Evolutionary conservation across 164 flowering plant species (phyloP).

Genomic region (Berberis thunbergii): DNA sequence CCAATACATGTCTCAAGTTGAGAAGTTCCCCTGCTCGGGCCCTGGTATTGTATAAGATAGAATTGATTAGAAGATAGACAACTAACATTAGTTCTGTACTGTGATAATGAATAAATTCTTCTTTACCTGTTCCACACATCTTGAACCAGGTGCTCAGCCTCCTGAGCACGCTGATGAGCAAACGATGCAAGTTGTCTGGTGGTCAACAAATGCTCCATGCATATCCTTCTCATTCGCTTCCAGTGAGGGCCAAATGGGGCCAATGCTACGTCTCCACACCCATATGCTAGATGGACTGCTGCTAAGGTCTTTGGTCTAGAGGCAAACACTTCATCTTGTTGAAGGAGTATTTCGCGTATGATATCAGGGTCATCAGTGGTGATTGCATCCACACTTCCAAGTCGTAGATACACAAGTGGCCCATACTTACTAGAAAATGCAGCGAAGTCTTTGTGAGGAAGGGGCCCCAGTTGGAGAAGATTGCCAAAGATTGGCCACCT

Average conservation of each 20-base stretch:
- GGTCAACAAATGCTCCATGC: slow-evolving; percentile 84
- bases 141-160: slow-evolving; percentile 67
- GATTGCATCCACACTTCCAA: slow-evolving; percentile 78
- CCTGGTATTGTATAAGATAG: not conserved
- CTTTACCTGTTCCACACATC: slow-evolving; percentile 33
- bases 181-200: slow-evolving; percentile 74
- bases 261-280: slow-evolving; percentile 82
- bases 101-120: too few species aligned
- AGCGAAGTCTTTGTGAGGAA: slow-evolving; percentile 78
- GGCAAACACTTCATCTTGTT: slow-evolving; percentile 80
- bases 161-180: slow-evolving; percentile 56
- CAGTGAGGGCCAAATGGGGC: slow-evolving; percentile 88
- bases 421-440: slow-evolving; percentile 61
- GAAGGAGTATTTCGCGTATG: slow-evolving; percentile 69
- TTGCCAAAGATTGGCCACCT: slow-evolving; percentile 88
- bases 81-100: too few species aligned
- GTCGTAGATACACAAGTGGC: slow-evolving; percentile 70
- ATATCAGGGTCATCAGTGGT: slow-evolving; percentile 79
- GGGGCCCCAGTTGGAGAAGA: slow-evolving; percentile 73
- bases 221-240: slow-evolving; percentile 87
- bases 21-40: slow-evolving; percentile 31
- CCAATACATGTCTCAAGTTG: slow-evolving; percentile 77
- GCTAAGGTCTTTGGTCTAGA: slow-evolving; percentile 88
- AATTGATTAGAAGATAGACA: too few species aligned
- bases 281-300: slow-evolving; percentile 73